Evolutionary conservation across 129 eudicot genomes (phyloP), one percentile per base, ranked within the genome.

Genomic region (Tanacetum coccineum): DNA sequence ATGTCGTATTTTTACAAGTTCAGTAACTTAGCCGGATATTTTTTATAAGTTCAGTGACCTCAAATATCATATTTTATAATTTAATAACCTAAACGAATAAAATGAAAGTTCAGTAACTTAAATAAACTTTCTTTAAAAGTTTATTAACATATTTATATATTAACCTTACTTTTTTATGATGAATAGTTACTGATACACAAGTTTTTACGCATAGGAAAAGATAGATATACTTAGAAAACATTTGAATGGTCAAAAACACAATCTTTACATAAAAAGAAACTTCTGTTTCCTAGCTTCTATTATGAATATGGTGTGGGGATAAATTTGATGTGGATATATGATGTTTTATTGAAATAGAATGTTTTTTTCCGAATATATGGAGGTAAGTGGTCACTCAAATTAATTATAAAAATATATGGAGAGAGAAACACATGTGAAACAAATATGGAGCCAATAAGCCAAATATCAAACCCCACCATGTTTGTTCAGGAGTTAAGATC

Each of bases 281-380:
- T 40, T 36, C 3, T 5, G 0, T 44, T 19, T 42, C 44, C 40
- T 2, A 6, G 6, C 55, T 47, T 8, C 13, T 46, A 19, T 42
- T 10, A 20, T 11, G 19, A 51, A 19, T 63, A 63, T 63, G 54
- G 44, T 42, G 52, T 62, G 30, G 53, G 53, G 53, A 62, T 63
- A 17, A 42, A 19, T 17, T 19, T 61, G 13, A 36, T 44, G 51
- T 62, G 47, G 48, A n/a, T 60, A 60, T 60, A 36, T 60, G 66
- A 19, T 30, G n/a, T 60, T 14, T 36, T 30, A 14, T 32, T 32
- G 49, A 60, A 30, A 60, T 32, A 60, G 47, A 60, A 60, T 60
- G 22, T 59, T 12, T 60, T n/a, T 9, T 1, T 2, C 39, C 4
- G 2, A 13, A 4, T 52, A 52, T 52, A 6, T 60, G 8, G 15